A percentile compares a stretch with the other conserved stretches of the same genome.
phyloP scores from a whole-genome alignment of 805 yeast genomes.

The Jamesozyma spencerorum region DNA sequence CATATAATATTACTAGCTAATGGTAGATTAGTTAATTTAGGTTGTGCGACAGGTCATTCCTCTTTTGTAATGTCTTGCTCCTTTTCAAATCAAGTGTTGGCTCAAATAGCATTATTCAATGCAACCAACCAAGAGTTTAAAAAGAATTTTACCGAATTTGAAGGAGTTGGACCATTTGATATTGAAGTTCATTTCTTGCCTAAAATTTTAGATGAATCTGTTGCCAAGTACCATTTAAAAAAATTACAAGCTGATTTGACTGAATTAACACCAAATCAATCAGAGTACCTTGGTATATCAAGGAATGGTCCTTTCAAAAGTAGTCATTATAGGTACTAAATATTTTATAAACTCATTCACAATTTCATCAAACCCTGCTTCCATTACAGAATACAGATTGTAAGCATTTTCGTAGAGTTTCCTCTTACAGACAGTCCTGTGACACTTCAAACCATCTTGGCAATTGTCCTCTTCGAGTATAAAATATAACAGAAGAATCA shows the following conservation, averaged over 20 bases:
- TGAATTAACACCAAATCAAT: conserved; percentile 64
- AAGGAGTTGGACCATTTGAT: conserved; percentile 81
- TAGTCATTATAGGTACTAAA: conserved; percentile 93
- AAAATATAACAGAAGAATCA: too few relatives aligned
- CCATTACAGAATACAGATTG: too few relatives aligned
- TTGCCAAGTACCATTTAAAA: conserved; percentile 90
- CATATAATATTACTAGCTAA: conserved; percentile 94
- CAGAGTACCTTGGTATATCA: conserved; percentile 90
- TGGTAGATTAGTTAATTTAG: conserved; percentile 98
- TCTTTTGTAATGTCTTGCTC: conserved; percentile 99
- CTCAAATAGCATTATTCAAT: conserved; percentile 95
- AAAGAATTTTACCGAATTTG: conserved; percentile 73
- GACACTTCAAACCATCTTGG: too few relatives aligned
- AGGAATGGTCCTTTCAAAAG: conserved; percentile 94
- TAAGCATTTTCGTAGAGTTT: too few relatives aligned
- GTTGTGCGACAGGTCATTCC: conserved; percentile 99
- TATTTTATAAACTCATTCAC: background rate
- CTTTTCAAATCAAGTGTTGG: conserved; percentile 97
- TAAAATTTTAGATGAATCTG: conserved; percentile 96
- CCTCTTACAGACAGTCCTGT: too few relatives aligned
- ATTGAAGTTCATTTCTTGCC: conserved; percentile 93
- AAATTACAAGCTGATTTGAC: conserved; percentile 88
- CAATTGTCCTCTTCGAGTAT: too few relatives aligned
- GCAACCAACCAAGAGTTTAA: conserved; percentile 74
- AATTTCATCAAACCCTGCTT: too few relatives aligned